phyloP scores from a whole-genome alignment of 2,329 filamentous ascomycete genomes.

The Nigrograna mackinnonii region DNA sequence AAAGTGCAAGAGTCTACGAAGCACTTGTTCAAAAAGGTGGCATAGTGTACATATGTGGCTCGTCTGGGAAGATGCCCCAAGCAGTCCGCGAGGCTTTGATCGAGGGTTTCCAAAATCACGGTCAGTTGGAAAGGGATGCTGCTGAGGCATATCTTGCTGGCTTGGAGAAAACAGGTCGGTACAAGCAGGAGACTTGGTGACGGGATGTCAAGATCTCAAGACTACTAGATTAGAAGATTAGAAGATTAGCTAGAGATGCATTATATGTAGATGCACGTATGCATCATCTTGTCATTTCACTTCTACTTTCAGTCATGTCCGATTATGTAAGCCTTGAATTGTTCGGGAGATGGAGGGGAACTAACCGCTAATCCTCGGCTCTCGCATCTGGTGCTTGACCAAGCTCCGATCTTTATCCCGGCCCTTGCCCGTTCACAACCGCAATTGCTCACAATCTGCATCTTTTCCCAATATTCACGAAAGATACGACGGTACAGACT shows the following conservation, averaged over 20 bases:
- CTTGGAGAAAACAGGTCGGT: conserved; percentile 66
- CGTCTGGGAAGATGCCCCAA: conserved; percentile 72
- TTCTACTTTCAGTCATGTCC: too few relatives aligned
- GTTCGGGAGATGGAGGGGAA: conserved; percentile 71
- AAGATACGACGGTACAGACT: too few relatives aligned
- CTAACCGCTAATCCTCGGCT: conserved; percentile 53
- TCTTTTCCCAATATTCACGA: neutral
- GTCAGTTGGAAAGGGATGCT: conserved; percentile 45
- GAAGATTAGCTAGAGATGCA: neutral
- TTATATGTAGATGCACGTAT: conserved; percentile 1
- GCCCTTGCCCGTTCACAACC: conserved; percentile 8
- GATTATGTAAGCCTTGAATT: too few relatives aligned
- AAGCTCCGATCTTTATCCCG: conserved; percentile 9
- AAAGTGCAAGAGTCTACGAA: conserved; percentile 53
- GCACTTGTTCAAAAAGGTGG: conserved; percentile 57
- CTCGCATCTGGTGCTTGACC: conserved; percentile 1
- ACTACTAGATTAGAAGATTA: too few relatives aligned
- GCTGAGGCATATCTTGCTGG: conserved; percentile 59
- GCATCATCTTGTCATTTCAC: too few relatives aligned
- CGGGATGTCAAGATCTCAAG: too few relatives aligned
- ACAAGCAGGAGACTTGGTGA: conserved; percentile 73
- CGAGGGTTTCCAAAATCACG: conserved; percentile 58
- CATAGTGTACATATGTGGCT: conserved; percentile 62
- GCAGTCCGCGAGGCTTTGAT: conserved; percentile 68
- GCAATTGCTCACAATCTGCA: neutral